Conservation (phyloP, 371 early-diverging fungal species). For the Mucor sp. region DNA sequence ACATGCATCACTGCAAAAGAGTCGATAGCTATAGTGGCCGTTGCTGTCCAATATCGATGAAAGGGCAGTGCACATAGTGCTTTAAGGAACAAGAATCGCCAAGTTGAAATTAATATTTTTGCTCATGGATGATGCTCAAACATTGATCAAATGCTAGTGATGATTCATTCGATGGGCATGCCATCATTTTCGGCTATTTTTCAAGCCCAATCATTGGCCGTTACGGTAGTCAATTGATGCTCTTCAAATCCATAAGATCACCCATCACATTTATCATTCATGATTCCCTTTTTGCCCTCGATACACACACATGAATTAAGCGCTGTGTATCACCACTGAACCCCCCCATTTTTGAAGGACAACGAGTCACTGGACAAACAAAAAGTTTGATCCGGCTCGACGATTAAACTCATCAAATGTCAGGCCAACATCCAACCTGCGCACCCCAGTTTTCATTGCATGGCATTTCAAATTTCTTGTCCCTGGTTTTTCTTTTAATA, state of each 20-base stretch:
- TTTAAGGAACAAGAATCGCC: too few species aligned
- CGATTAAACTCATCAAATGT: not conserved
- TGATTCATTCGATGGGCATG: not conserved
- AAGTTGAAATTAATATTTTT: not conserved
- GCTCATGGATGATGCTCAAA: not conserved
- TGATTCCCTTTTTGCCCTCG: not conserved
- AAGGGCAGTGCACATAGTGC: too few species aligned
- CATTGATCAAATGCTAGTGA: not conserved
- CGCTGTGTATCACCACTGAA: not conserved
- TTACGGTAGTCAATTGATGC: not conserved
- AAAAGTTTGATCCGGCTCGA: not conserved
- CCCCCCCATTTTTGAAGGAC: not conserved
- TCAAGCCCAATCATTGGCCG: not conserved
- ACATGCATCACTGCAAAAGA: too few species aligned
- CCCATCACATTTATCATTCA: not conserved
- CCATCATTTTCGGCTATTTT: not conserved
- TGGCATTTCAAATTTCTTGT: slow-evolving; percentile 6
- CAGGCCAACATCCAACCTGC: not conserved
- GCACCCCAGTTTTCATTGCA: not conserved
- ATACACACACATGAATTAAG: too few species aligned
- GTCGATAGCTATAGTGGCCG: too few species aligned
- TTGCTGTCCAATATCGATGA: too few species aligned
- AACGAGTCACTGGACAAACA: not conserved
- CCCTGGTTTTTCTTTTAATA: not conserved
- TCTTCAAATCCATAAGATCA: not conserved